Base-by-base conservation (phyloP, 2,329 filamentous ascomycete species). In the Ophiostoma ips region DNA sequence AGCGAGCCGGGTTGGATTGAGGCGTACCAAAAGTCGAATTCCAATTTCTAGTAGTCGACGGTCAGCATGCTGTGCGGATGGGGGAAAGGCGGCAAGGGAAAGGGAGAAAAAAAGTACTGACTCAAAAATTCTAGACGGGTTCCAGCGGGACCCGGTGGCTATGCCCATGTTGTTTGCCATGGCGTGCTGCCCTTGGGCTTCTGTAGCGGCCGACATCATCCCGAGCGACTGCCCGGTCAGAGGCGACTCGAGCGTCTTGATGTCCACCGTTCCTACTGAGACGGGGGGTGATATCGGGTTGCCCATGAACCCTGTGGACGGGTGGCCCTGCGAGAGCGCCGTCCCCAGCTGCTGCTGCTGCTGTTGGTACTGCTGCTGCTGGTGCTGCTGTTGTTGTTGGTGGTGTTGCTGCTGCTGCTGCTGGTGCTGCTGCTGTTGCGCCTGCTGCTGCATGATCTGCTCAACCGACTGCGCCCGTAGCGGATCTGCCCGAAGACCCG, bases 21-120 rank as follows among this genome's bases (percentile, higher is more conserved):
- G 78, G 79, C 65, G 82, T 85, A 71, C 87, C 86, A 69, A 95
- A 96, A 57, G 90, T 89, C 61, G 84, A 82, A 66, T 94, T 89
- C 89, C 90, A 96, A 71, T 95, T 87, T 65, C 89, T 94, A 12
- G n/a, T n/a, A n/a, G n/a, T n/a, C n/a, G n/a, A 3, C 9, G 2
- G n/a, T 16, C 35, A 16, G 48, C 28, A 10, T 37, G 21, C 7
- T 28, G 12, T n/a, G 3, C 13, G n/a, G n/a, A n/a, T n/a, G n/a
- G n/a, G n/a, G n/a, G n/a, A n/a, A n/a, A n/a, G n/a, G n/a, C n/a
- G n/a, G n/a, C n/a, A n/a, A n/a, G n/a, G n/a, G n/a, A n/a, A 11
- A 16, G 6, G 19, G 34, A 7, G 5, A 19, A 41, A 18, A 18
- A 2, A 28, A 10, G 35, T 33, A 76, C 86, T 74, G 76, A 94